phyloP scores from a whole-genome alignment of 1,284 basidiomycete genomes.

The Irpex sp. region DNA sequence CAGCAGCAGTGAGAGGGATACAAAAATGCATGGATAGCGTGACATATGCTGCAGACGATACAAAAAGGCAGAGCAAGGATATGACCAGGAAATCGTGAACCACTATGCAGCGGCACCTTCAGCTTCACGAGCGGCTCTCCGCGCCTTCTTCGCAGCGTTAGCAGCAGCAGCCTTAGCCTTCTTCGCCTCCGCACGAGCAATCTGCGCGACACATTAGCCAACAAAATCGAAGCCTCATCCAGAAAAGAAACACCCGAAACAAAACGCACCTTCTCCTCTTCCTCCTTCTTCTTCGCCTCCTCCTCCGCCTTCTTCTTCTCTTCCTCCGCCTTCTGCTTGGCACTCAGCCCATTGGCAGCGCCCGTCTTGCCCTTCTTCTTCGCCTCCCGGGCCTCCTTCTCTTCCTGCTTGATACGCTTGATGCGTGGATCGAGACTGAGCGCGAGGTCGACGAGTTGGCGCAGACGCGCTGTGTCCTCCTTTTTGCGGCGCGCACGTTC shows the following conservation, averaged over 20 bases:
- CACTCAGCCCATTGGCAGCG: slow-evolving; percentile 42
- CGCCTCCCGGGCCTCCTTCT: slow-evolving; percentile 92
- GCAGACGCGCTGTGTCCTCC: slow-evolving; percentile 92
- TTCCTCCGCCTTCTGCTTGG: slow-evolving; percentile 68
- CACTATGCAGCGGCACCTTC: slow-evolving; percentile 4
- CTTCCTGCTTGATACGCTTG: slow-evolving; percentile 95
- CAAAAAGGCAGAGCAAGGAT: neutral
- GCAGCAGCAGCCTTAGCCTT: slow-evolving; percentile 82
- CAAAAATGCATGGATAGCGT: neutral
- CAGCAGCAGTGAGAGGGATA: neutral
- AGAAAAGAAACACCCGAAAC: neutral
- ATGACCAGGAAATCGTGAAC: neutral
- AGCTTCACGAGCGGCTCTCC: slow-evolving; percentile 40
- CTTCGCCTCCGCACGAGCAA: slow-evolving; percentile 75
- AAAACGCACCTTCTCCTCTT: slow-evolving; percentile 56
- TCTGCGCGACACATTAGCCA: slow-evolving; percentile 29
- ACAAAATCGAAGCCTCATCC: neutral
- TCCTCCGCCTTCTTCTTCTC: slow-evolving; percentile 73
- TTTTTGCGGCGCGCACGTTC: slow-evolving; percentile 97
- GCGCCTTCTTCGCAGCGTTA: slow-evolving; percentile 95
- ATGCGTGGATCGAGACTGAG: slow-evolving; percentile 91
- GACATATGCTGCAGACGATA: neutral
- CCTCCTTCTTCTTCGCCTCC: slow-evolving; percentile 64
- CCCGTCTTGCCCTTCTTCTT: slow-evolving; percentile 73
- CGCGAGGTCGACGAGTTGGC: slow-evolving; percentile 85